Evolutionary conservation across 768 basidiomycete species (phyloP), one percentile per base, ranked within the genome.

Genomic region (Tricholoma bakamatsutake): DNA sequence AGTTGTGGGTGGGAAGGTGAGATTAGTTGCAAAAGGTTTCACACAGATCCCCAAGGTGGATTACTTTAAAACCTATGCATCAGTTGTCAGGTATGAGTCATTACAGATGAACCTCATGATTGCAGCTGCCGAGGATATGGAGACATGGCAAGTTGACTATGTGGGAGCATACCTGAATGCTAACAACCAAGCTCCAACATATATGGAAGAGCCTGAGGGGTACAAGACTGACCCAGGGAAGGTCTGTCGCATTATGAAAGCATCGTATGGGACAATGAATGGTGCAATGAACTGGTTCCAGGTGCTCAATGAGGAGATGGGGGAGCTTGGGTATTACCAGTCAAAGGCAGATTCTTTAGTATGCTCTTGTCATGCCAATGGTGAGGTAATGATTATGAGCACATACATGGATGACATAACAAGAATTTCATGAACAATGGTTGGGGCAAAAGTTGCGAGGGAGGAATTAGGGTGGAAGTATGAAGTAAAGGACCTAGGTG

Each of bases 141-240:
- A 69, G 9, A 30, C 74, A 6, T 58, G 71, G 43, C 57, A 53
- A 34, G 58, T 72, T 9, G 70, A 76, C 60, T 64, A 42, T 42
- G 40, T 42, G 40, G 40, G 40, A 10, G 40, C 40, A 42, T 37
- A 24, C 21, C 21, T 24, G 21, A 24, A 24, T 24, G 21, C 21
- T 24, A 24, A 24, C 21, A 24, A 24, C 21, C 21, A 24, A 24
- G 21, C 21, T 24, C 21, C 21, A 24, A 24, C 21, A 24, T 24
- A 24, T 24, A 24, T 24, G 21, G 21, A 24, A 24, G 21, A 24
- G 21, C 21, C 21, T 24, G 21, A 24, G 21, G 21, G 21, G 21
- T 24, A 24, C 21, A 24, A 39, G 37, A 39, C 37, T 15, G 73
- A 56, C 55, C 27, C 37, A 64, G 31, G 46, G 56, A 59, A 28